Evolutionary conservation across 2,329 filamentous ascomycete species (phyloP), one percentile per base, ranked within the genome.

Genomic region (Aspergillus sergii): DNA sequence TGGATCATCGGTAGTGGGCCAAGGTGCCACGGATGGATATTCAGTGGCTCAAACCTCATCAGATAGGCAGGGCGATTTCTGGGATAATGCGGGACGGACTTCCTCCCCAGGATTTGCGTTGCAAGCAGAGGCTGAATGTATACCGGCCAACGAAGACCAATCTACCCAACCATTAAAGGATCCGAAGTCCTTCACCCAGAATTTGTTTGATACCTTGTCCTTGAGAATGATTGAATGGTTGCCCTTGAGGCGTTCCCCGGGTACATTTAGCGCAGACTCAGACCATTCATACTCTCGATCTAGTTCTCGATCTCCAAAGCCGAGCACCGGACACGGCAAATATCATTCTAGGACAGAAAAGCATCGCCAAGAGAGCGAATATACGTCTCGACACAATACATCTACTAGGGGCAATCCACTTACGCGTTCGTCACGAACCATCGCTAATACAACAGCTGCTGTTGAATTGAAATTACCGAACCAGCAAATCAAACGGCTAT

Each of bases 161-260:
- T 58, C 69, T 10, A 63, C 74, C 28, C 72, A 76, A 48, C 71
- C 66, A 23, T 66, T 76, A 55, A 88, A 85, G 68, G 88, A 90
- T 68, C 81, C 82, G 1, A 87, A 86, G 69, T 89, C 87, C 2
- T 86, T 89, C 61, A 84, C 85, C 2, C 88, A 90, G 67, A 85
- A 83, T 63, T 72, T 87, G 1, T 86, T 84, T 60, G 80, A 83
- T 67, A 81, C 82, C 0, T 62, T 81, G 10, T 77, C 80, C 3
- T 64, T 83, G 41, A 73, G 80, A 50, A 79, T 82, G 76, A 74
- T 82, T 10, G 79, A 81, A 66, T 82, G 80, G 80, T 70, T 82
- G 57, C 79, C 81, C n/a, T 69, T 80, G 30, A 76, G 76, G 39
- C 73, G 72, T n/a, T 66, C 70, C 39, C 66, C 70, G 2, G 72